Evolutionary conservation across 169 alveolate species (phyloP).

Genomic region (Eimeria brunetti): DNA sequence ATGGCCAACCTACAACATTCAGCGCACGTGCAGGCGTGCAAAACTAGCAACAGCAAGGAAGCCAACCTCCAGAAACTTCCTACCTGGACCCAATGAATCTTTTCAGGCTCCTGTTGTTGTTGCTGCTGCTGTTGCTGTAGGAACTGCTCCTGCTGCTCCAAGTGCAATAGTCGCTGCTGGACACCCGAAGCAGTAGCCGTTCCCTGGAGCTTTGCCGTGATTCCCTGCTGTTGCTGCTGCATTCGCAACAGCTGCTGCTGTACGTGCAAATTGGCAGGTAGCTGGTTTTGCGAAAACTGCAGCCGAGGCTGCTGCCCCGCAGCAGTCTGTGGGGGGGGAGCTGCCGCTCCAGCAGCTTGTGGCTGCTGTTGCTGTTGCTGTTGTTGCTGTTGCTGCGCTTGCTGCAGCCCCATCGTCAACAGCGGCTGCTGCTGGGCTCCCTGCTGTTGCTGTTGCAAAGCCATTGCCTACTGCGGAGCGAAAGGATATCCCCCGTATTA

Average conservation of each 20-base stretch:
- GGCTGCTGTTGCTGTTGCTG: conserved; percentile 41
- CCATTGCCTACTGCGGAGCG: conserved; percentile 33
- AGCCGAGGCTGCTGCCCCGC: conserved; percentile 64
- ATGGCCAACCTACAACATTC: neutral
- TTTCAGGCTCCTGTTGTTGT: conserved; percentile 45
- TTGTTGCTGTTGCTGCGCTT: conserved; percentile 49
- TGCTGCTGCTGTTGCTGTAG: conserved; percentile 43
- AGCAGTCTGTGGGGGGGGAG: conserved; percentile 10
- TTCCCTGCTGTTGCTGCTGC: conserved; percentile 76
- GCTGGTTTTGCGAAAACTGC: conserved; percentile 66
- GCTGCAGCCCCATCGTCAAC: conserved; percentile 64
- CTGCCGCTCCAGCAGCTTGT: conserved; percentile 7
- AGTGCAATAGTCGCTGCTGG: conserved; percentile 66
- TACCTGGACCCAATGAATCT: conserved; percentile 67
- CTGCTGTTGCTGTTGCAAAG: conserved; percentile 66
- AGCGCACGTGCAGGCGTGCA: neutral
- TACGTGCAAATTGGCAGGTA: conserved; percentile 65
- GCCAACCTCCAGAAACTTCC: neutral
- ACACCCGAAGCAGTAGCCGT: conserved; percentile 58
- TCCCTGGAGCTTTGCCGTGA: conserved; percentile 63
- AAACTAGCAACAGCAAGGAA: neutral
- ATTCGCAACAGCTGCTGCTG: conserved; percentile 71
- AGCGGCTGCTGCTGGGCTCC: conserved; percentile 75
- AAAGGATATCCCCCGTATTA: neutral
- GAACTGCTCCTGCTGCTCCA: conserved; percentile 71